Base-by-base conservation (phyloP, 192 early-diverging fungal species). In the Coemansia erecta region DNA sequence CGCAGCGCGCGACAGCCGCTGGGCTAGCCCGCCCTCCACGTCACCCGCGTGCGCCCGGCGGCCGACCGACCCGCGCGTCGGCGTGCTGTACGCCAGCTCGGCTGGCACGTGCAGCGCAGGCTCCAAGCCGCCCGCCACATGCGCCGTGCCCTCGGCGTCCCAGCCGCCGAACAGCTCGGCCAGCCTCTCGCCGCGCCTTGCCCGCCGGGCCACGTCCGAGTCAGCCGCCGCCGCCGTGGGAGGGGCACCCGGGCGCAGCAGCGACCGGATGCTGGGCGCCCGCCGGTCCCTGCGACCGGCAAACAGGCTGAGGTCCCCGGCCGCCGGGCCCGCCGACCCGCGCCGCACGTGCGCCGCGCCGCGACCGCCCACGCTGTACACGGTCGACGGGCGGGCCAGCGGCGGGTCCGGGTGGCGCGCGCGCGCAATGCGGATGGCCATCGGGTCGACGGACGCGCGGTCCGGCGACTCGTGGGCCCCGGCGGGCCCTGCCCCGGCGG, bases 111-210 rank as follows among this genome's bases (percentile, higher is more conserved):
- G 26, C 33, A 31, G 21, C 33, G 10, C 52, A 17, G 9, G 49
- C 42, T 58, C 45, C 45, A 40, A 41, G 3, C 33, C 21, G 7
- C 22, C 40, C 2, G 56, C 42, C 10, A 6, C 28, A 43, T 10
- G 60, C 49, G 23, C 35, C 54, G 19, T 44, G 22, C 53, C 37
- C 14, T 43, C 31, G 33, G 54, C 19, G 22, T 66, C 12, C 75
- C 75, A 77, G 1, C 58, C 45, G 23, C 75, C 75, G 68, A 77
- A 77, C 50, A 77, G 55, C 50, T 72, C 75, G 11, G 48, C 53
- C 28, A 77, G 58, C 51, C 65, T 49, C 58, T 71, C 64, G 53
- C 75, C 75, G 12, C 65, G 55, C 40, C 47, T 62, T 37, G 72
- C 75, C 21, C 75, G 69, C 28, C 65, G 48, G 8, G 58, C 56